These are phyloP conservation scores for Sphaerosporella brunnea DNA, from an alignment of 495 filamentous ascomycete genomes.

Conservation along the genomic window DNA sequence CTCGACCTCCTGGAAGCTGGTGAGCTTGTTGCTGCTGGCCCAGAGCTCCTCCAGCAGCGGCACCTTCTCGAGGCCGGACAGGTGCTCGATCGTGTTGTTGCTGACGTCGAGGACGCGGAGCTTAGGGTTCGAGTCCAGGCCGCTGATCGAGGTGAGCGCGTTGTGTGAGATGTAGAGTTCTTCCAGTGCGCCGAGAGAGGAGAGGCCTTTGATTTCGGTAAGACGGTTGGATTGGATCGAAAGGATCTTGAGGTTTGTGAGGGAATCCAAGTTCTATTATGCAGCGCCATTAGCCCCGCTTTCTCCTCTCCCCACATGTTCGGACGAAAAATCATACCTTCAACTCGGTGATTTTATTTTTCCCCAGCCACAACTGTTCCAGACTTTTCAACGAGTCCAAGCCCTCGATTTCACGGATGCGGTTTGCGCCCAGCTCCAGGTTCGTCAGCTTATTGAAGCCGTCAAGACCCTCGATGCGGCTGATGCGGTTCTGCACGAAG, in stretches of 20 bases:
- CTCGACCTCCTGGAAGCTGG: slow-evolving; percentile 70
- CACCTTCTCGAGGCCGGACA: slow-evolving; percentile 52
- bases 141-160: slow-evolving; percentile 56
- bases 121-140: slow-evolving; percentile 48
- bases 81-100: slow-evolving; percentile 64
- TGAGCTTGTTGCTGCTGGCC: slow-evolving; percentile 76
- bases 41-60: slow-evolving; percentile 69
- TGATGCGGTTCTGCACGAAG: slow-evolving; percentile 90
- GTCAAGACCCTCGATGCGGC: slow-evolving; percentile 66
- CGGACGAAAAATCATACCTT: slow-evolving; percentile 31
- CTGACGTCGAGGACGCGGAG: slow-evolving; percentile 76
- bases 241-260: slow-evolving; percentile 69
- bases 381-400: slow-evolving; percentile 56
- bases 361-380: slow-evolving; percentile 87
- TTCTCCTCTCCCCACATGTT: not conserved
- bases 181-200: slow-evolving; percentile 57
- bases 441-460: slow-evolving; percentile 55
- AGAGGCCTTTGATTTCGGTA: slow-evolving; percentile 56
- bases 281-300: not conserved
- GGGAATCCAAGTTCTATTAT: slow-evolving; percentile 41
- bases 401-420: slow-evolving; percentile 76
- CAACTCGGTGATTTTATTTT: slow-evolving; percentile 89
- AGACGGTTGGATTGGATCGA: slow-evolving; percentile 97
- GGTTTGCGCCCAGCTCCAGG: slow-evolving; percentile 80
- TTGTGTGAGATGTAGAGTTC: slow-evolving; percentile 99